Base-by-base conservation (phyloP, 345 rosid species). In the Kernera saxatilis region DNA sequence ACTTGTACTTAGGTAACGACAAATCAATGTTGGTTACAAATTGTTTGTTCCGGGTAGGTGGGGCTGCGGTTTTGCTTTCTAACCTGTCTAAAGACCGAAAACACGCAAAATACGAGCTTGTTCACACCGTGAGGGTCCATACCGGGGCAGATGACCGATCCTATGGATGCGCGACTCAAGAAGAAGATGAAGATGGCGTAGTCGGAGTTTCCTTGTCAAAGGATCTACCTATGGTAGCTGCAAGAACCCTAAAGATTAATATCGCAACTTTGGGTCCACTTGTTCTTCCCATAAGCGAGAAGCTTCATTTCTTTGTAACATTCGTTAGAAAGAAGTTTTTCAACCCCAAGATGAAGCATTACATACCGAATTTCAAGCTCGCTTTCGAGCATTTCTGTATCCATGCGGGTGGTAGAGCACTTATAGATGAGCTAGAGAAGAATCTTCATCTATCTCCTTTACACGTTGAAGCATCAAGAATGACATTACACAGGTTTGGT, bases 351-450 rank as follows among this genome's bases (percentile, higher is more conserved):
- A 32, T 82, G 23, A 83, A 77, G 80, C 84, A 74, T 33, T 74
- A 74, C 69, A 50, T 67, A 22, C 78, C 78, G 0, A 80, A 88
- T 67, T 88, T 88, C 72, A 85, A 86, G 68, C 65, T 84, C 1
- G 91, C 94, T 2, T 86, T 88, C 14, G 86, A 84, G 76, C 89
- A 88, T 60, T 86, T 86, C 23, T 88, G 94, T 70, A 80, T 88
- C 32, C 93, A 88, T 9, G 84, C 88, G 2, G 88, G 88, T 19
- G 87, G 90, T 9, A 74, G 85, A 70, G 88, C 85, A 1, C 85
- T 86, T 19, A 58, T 88, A 7, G 86, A 86, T 48, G 84, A 86
- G 78, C 13, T 86, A 2, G 82, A 88, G 78, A 85, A 84, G 70
- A 84, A 79, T 51, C 80, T 86, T 25, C 66, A 78, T 57, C 81